Percentiles rank a stretch among this genome's conserved stretches.
Conservation (phyloP, 495 filamentous ascomycete species). For the Aspergillus affinis region DNA sequence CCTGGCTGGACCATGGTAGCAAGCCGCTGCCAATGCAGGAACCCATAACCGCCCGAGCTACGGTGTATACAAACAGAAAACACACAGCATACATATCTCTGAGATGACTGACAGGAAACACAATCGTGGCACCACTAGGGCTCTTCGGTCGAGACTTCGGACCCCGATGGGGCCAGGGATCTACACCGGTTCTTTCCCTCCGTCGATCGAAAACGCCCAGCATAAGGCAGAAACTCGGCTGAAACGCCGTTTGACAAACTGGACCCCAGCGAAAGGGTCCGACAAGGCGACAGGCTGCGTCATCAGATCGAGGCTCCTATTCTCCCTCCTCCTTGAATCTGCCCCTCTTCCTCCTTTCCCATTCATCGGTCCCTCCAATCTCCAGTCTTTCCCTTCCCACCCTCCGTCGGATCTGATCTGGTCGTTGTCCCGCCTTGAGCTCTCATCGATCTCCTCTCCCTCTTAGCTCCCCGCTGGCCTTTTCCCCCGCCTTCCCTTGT, state of each 20-base stretch:
- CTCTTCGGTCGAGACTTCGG: neutral
- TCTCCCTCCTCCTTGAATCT: constrained; percentile 5
- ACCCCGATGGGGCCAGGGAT: constrained; percentile 6
- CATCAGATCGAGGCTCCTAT: constrained; percentile 18
- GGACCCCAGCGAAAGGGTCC: constrained; percentile 2
- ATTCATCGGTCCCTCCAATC: constrained; percentile 4
- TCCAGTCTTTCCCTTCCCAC: constrained; percentile 10
- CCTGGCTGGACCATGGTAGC: constrained; percentile 3
- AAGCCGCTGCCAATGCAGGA: constrained; percentile 3
- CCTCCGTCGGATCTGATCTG: constrained; percentile 4
- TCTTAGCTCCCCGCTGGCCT: constrained; percentile 1
- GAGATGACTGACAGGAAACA: neutral
- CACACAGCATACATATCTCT: neutral
- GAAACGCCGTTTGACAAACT: constrained; percentile 5
- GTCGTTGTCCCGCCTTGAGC: constrained; percentile 1
- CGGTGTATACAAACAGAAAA: neutral
- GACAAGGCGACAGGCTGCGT: constrained; percentile 18
- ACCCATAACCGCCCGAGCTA: neutral
- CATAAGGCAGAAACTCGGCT: constrained; percentile 25
- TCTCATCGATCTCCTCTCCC: constrained; percentile 4
- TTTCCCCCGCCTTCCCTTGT: constrained; percentile 4
- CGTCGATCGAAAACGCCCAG: neutral
- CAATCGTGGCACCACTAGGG: neutral
- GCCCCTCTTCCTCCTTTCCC: neutral
- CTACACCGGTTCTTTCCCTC: neutral